These are phyloP conservation scores for Amaranthus tricolor DNA, from an alignment of 179 eudicot species.

Conservation along the genomic window DNA sequence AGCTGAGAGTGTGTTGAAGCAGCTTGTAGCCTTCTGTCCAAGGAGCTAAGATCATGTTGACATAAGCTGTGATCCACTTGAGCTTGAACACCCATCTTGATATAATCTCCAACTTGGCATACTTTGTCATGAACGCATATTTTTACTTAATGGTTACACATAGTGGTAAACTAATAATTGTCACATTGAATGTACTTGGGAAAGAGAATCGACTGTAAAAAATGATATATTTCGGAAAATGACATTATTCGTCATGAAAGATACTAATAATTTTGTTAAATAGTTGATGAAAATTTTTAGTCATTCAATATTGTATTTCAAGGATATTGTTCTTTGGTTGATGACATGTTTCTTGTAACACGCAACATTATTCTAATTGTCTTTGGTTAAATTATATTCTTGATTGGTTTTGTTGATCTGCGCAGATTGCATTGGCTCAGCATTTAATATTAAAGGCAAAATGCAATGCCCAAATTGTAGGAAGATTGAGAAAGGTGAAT, in stretches of 20 bases:
- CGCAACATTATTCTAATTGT: neutral
- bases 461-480: slow-evolving; percentile 99
- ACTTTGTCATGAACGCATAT: too few relatives aligned
- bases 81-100: too few relatives aligned
- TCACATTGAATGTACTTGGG: neutral
- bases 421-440: slow-evolving; percentile 99
- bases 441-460: slow-evolving; percentile 83
- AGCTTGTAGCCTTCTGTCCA: too few relatives aligned
- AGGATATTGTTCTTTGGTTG: neutral
- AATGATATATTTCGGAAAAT: too few relatives aligned
- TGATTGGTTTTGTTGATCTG: slow-evolving; percentile 11
- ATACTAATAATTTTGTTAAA: too few relatives aligned
- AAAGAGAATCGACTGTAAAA: neutral
- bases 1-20: too few relatives aligned
- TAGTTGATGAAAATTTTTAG: neutral
- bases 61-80: too few relatives aligned
- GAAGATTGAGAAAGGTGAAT: slow-evolving; percentile 95
- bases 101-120: too few relatives aligned
- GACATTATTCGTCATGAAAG: too few relatives aligned
- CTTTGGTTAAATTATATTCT: neutral
- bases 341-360: neutral
- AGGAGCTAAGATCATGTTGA: too few relatives aligned
- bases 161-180: neutral
- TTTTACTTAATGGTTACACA: too few relatives aligned
- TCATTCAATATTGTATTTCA: neutral